A percentile compares a stretch with the other conserved stretches of the same genome.
phyloP scores from a whole-genome alignment of 1,284 basidiomycete species.

The Neolentinus lepideus region DNA sequence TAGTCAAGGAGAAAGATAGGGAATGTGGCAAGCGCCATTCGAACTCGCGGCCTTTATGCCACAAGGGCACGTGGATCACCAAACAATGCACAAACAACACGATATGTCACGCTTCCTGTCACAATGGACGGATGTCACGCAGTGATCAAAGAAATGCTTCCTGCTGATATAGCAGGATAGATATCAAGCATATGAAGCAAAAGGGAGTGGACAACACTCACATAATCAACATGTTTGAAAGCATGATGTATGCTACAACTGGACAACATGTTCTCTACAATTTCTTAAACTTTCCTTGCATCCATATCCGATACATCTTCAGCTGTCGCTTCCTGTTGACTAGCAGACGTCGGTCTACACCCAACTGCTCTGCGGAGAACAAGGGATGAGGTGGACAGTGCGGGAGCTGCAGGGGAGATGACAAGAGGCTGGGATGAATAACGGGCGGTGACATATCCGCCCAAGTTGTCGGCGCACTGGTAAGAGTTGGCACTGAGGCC shows the following conservation, averaged over 20 bases:
- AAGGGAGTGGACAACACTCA: too few species aligned
- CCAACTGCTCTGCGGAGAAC: conserved; percentile 72
- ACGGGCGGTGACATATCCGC: conserved; percentile 1
- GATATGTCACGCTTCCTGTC: background rate
- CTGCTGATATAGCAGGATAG: background rate
- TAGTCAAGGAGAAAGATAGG: background rate
- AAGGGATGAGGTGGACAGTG: conserved; percentile 33
- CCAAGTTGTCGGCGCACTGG: conserved; percentile 1
- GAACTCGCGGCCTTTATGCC: background rate
- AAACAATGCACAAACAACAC: background rate
- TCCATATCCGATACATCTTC: conserved; percentile 95
- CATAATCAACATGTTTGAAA: too few species aligned
- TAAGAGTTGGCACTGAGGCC: background rate
- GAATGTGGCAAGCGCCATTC: background rate
- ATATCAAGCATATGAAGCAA: background rate
- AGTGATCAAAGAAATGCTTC: background rate
- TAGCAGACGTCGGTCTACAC: conserved; percentile 83
- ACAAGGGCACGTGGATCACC: background rate
- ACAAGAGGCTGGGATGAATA: conserved; percentile 36
- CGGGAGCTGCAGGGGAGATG: background rate
- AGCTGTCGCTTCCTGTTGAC: conserved; percentile 89
- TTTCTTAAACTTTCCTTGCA: conserved; percentile 83
- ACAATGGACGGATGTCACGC: background rate
- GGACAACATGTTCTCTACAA: conserved; percentile 7
- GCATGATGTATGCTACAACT: background rate